A percentile compares a stretch with the other conserved stretches of the same genome.
phyloP scores from a whole-genome alignment of 306 rosid species.

The Prinsepia uniflora region DNA sequence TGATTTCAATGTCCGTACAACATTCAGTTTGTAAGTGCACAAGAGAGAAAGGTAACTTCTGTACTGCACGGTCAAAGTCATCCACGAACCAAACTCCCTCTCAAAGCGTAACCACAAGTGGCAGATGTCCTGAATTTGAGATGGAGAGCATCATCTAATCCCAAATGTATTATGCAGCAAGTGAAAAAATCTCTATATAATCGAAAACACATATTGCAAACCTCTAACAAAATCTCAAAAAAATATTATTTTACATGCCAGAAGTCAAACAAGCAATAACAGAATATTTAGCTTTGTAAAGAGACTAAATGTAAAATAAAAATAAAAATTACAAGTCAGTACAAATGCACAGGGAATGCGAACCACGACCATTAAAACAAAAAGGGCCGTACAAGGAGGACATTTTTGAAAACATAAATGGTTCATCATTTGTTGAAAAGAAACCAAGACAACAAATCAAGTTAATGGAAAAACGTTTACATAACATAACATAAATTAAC shows the following conservation, averaged over 20 bases:
- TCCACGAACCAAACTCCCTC: constrained; percentile 77
- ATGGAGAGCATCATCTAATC: constrained; percentile 72
- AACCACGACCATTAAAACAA: not conserved
- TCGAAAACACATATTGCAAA: not conserved
- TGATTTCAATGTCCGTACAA: not conserved
- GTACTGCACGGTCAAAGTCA: constrained; percentile 70
- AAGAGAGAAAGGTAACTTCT: constrained; percentile 40
- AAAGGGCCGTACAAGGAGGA: no score
- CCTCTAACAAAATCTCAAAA: not conserved
- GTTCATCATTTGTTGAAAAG: not conserved
- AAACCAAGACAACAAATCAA: not conserved
- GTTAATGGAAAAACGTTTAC: not conserved
- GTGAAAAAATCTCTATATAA: not conserved
- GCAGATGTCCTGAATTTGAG: constrained; percentile 97
- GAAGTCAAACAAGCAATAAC: not conserved
- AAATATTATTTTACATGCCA: not conserved
- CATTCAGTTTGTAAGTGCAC: not conserved
- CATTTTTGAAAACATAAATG: not conserved
- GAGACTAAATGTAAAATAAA: not conserved
- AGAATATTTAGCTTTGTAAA: not conserved
- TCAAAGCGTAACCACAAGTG: constrained; percentile 83
- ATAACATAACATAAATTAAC: not conserved
- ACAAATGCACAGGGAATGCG: not conserved
- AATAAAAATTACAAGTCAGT: not conserved
- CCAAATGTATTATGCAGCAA: constrained; percentile 38